Evolutionary conservation across 2,329 filamentous ascomycete genomes (phyloP), one percentile per base, ranked within the genome.

Genomic region (Arthrobotrys sinensis): DNA sequence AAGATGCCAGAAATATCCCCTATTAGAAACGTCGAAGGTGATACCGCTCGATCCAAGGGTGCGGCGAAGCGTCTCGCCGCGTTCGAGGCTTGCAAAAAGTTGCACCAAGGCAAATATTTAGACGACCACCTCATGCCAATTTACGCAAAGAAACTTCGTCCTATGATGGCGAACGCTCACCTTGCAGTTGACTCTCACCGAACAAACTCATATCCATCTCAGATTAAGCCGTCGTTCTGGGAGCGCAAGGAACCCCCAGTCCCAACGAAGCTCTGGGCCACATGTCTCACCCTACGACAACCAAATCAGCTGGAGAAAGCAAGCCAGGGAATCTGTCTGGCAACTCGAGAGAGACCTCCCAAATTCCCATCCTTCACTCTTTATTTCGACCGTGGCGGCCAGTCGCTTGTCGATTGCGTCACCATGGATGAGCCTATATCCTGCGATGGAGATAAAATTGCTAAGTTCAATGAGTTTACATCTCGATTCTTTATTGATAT

Each of bases 21-120:
- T 0, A 85, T 97, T 40, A 88, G 87, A 69, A 90, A 89, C 34
- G 87, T 89, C 4, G 86, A 87, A 11, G 95, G 96, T 4, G 86
- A 85, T 6, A 85, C 89, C 0, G 89, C 91, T 69, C 83, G 86
- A 6, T 92, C 88, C 72, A 98, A 97, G 84, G 87, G 90, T 34
- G 85, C 91, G 16, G 95, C 96, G 3, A 96, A 96, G 83, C 93
- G 93, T 80, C 93, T 94, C 0, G 95, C 94, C 2, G 95, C 96
- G 0, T 98, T 95, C 83, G 89, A 94, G 82, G 89, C 92, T 63
- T 97, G 94, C 82, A 83, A 93, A 0, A 83, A 90, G 79, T 87
- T 99, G 14, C 87, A 91, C 57, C 86, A 89, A 75, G 87, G 88
- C 66, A 88, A 88, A 1, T 90, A 91, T 76, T 86, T 99, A 4